A percentile compares a stretch with the other conserved stretches of the same genome.
phyloP scores from a whole-genome alignment of 164 flowering plant species.

The Tinospora cordifolia region DNA sequence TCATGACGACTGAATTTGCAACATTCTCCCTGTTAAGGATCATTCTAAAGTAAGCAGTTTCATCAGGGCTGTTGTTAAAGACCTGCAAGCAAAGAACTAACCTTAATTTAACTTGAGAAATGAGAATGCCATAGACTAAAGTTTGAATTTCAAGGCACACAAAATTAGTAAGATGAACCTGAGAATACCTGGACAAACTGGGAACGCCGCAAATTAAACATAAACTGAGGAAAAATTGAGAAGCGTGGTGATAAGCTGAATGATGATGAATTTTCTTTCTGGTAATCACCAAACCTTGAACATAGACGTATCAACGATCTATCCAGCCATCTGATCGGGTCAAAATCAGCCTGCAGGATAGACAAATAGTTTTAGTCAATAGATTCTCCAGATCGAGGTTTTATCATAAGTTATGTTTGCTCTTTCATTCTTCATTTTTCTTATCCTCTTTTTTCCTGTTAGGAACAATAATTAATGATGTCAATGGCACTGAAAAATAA shows the following conservation, averaged over 20 bases:
- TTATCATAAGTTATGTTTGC: background rate
- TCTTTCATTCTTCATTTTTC: background rate
- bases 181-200: conserved; percentile 88
- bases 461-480: too few relatives aligned
- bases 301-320: conserved; percentile 79
- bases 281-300: conserved; percentile 88
- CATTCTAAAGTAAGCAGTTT: conserved; percentile 94
- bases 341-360: conserved; percentile 84
- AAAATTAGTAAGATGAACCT: background rate
- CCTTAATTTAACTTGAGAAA: background rate
- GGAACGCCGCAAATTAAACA: conserved; percentile 84
- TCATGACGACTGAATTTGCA: conserved; percentile 90
- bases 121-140: background rate
- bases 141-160: background rate
- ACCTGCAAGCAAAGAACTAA: conserved; percentile 22
- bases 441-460: too few relatives aligned
- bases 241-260: conserved; percentile 80
- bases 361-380: conserved; percentile 4
- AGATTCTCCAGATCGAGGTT: background rate
- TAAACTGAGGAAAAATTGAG: conserved; percentile 92
- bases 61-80: conserved; percentile 96
- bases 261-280: conserved; percentile 78
- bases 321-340: conserved; percentile 93
- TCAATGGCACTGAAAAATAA: too few relatives aligned
- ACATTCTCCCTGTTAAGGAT: conserved; percentile 87